Percentiles rank a stretch among this genome's conserved stretches.
phyloP scores from a whole-genome alignment of 2,329 filamentous ascomycete species.

The Colletotrichum sp. region DNA sequence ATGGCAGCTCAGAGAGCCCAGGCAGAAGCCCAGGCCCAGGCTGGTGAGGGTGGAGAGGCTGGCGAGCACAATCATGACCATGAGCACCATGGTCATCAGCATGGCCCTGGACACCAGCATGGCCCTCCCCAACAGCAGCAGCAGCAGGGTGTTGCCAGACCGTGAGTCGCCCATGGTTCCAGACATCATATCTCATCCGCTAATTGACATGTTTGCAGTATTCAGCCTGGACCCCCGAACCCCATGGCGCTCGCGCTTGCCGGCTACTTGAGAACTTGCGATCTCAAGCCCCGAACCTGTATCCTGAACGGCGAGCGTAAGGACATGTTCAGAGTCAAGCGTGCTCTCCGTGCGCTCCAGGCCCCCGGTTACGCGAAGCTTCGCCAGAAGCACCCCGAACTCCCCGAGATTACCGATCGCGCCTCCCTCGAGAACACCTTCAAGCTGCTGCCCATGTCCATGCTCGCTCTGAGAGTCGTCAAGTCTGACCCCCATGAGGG shows the following conservation, averaged over 20 bases:
- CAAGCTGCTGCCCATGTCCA: slow-evolving; percentile 92
- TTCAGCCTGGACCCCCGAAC: slow-evolving; percentile 81
- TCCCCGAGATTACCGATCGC: slow-evolving; percentile 88
- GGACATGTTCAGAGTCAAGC: slow-evolving; percentile 99
- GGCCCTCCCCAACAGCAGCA: slow-evolving; percentile 35
- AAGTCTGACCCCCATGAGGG: slow-evolving; percentile 82
- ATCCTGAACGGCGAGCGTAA: slow-evolving; percentile 96
- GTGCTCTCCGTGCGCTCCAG: slow-evolving; percentile 87
- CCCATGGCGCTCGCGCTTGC: slow-evolving; percentile 89
- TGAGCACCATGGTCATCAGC: slow-evolving; percentile 29
- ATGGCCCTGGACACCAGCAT: slow-evolving; percentile 17
- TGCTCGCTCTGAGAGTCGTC: slow-evolving; percentile 87
- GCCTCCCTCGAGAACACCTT: slow-evolving; percentile 91
- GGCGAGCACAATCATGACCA: slow-evolving; percentile 28
- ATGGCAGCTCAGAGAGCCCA: slow-evolving; percentile 33
- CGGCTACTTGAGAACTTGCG: slow-evolving; percentile 82
- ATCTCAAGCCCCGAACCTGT: slow-evolving; percentile 87
- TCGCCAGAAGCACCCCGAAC: slow-evolving; percentile 84
- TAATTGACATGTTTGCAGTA: slow-evolving; percentile 53
- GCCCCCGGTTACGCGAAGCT: slow-evolving; percentile 91
- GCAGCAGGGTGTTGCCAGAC: slow-evolving; percentile 20
- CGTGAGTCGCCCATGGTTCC: background rate
- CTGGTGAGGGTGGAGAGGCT: background rate
- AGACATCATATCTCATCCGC: background rate
- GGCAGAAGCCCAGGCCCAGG: background rate